A percentile compares a stretch with the other conserved stretches of the same genome.
These are phyloP conservation scores for Neonectria neomacrospora DNA, from an alignment of 2,329 filamentous ascomycete species.

Conservation along the genomic window DNA sequence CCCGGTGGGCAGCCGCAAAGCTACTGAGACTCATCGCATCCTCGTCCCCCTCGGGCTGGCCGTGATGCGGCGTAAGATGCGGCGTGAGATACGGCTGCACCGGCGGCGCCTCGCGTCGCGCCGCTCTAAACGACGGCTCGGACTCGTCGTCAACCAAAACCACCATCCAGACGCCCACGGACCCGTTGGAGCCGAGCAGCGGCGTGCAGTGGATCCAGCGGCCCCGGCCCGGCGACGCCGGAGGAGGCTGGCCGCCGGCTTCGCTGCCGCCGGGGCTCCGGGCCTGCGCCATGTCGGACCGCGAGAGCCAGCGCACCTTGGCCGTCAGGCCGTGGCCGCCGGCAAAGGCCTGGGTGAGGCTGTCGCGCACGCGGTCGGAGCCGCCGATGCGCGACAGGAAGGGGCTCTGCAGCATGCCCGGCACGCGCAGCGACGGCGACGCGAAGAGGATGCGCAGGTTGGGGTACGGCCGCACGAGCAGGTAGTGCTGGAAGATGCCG, in stretches of 20 bases:
- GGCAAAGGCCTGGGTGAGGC: conserved; percentile 68
- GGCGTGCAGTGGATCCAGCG: conserved; percentile 85
- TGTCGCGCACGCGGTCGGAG: conserved; percentile 58
- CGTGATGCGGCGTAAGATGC: background rate
- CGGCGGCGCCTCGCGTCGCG: conserved; percentile 31
- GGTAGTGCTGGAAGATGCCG: conserved; percentile 63
- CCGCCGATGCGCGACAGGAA: conserved; percentile 66
- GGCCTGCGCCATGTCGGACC: conserved; percentile 23
- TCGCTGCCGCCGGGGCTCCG: conserved; percentile 55
- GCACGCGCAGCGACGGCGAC: conserved; percentile 73
- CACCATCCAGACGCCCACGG: conserved; percentile 83
- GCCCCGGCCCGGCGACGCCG: conserved; percentile 59
- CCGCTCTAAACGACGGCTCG: conserved; percentile 19
- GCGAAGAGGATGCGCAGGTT: conserved; percentile 75
- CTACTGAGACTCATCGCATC: conserved; percentile 38
- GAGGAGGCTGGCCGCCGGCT: conserved; percentile 28
- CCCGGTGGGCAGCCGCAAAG: conserved; percentile 35
- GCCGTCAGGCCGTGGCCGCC: conserved; percentile 78
- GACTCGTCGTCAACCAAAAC: conserved; percentile 75
- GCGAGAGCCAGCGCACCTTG: conserved; percentile 74
- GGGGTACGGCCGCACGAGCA: conserved; percentile 74
- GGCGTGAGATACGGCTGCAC: conserved; percentile 26
- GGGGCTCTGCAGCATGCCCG: conserved; percentile 72
- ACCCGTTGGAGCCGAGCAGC: conserved; percentile 71
- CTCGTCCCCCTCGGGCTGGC: conserved; percentile 21